Base-by-base conservation (phyloP, 1,284 basidiomycete species). In the Wallemia hederae region DNA sequence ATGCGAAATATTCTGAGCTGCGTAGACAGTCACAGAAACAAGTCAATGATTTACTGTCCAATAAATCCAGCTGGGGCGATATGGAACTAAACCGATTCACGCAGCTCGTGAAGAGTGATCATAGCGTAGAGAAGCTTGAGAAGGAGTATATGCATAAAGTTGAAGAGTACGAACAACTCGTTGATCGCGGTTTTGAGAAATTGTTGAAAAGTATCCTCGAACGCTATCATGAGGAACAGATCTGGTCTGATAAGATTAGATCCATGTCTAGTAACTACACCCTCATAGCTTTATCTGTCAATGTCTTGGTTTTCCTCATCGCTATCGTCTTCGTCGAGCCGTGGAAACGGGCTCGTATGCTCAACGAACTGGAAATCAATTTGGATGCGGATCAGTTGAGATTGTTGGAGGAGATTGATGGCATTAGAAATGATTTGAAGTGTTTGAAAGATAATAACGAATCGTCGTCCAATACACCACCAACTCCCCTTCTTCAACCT, bases 221-320 rank as follows among this genome's bases (percentile, higher is more conserved):
- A 59, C 67, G 89, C 27, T 96, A 96, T 69, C 90, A 96, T 72
- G 90, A 94, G 71, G 90, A 94, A 69, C 90, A 96, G 70, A 80
- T 92, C 2, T 96, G 90, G 90, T 88, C 85, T 62, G 90, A 96
- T 74, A 96, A 96, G 73, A 92, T 96, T 64, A 79, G 90, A 49
- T 86, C 84, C 65, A 83, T 85, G 55, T 85, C 84, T 61, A 92
- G 89, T 3, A 92, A 91, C 69, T 88, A 86, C 1, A 82, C 81
- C 57, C 74, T 94, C 62, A 81, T 80, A 1, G 88, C 80, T 58
- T 76, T 94, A 24, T 81, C 80, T 11, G 77, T 90, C 63, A 96
- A 96, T 71, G 72, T 94, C 70, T 65, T 84, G 59, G 83, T 96
- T 49, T 96, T 96, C 69, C 70, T 94, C 59, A 72, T 83, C 61